phyloP scores from a whole-genome alignment of 768 basidiomycete species.

The Ramaria rubella region DNA sequence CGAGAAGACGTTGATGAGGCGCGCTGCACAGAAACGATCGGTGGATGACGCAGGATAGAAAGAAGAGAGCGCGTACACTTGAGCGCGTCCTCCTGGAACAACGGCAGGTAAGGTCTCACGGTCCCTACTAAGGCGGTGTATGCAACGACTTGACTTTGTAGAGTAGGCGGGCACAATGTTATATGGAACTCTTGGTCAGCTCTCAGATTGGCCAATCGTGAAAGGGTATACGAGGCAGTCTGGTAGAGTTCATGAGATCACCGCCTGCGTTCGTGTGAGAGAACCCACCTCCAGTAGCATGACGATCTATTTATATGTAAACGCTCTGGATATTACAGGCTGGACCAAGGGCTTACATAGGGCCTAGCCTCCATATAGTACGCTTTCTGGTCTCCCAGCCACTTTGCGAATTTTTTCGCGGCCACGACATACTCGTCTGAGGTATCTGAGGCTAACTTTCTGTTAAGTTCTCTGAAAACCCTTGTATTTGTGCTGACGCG shows the following conservation, averaged over 20 bases:
- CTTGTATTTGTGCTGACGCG: neutral
- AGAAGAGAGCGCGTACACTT: neutral
- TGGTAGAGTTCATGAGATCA: neutral
- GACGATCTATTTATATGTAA: constrained; percentile 7
- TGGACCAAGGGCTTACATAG: neutral
- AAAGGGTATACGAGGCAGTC: neutral
- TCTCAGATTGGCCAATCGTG: neutral
- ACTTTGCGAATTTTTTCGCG: neutral
- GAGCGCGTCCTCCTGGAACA: neutral
- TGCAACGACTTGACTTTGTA: neutral
- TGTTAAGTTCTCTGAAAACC: neutral
- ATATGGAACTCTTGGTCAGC: neutral
- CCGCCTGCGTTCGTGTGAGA: neutral
- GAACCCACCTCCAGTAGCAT: neutral
- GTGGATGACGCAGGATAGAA: neutral
- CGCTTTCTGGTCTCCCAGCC: neutral
- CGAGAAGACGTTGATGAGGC: neutral
- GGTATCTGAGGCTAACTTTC: neutral
- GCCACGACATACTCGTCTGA: neutral
- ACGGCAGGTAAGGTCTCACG: neutral
- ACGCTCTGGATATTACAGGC: neutral
- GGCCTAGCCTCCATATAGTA: constrained; percentile 4
- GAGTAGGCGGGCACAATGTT: neutral
- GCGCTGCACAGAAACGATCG: neutral
- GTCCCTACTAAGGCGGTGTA: neutral